Conservation (phyloP, 257 asterid genomes). For the Penstemon eatonii region DNA sequence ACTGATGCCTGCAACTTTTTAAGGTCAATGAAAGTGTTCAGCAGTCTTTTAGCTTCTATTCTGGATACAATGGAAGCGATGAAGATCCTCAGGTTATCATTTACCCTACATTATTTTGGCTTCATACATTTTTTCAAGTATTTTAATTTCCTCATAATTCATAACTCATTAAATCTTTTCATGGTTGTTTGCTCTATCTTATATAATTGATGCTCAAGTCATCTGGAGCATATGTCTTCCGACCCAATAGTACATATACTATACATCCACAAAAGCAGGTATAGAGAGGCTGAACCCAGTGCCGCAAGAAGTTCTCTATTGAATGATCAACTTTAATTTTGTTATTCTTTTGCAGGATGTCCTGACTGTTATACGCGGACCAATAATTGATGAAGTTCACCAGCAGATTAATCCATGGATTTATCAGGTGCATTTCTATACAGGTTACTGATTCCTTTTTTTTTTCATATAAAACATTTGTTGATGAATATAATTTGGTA, state of each 20-base stretch:
- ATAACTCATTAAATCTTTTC: neutral
- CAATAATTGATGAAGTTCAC: constrained; percentile 73
- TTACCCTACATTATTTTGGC: constrained; percentile 23
- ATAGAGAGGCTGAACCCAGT: constrained; percentile 12
- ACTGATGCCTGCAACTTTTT: constrained; percentile 24
- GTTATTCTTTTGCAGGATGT: constrained; percentile 34
- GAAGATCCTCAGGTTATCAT: constrained; percentile 51
- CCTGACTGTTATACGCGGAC: constrained; percentile 55
- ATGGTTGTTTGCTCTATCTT: constrained; percentile 2
- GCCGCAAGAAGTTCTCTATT: constrained; percentile 6
- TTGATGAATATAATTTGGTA: neutral
- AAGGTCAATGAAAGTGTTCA: constrained; percentile 57
- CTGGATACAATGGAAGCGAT: constrained; percentile 61
- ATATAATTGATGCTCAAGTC: constrained; percentile 41
- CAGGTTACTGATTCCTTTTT: constrained; percentile 10
- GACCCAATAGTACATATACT: constrained; percentile 63
- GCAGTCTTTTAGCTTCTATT: constrained; percentile 61
- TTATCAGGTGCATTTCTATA: constrained; percentile 55
- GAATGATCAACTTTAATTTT: constrained; percentile 21
- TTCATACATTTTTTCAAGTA: constrained; percentile 11
- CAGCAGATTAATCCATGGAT: constrained; percentile 67
- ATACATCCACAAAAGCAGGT: constrained; percentile 49
- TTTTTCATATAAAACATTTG: neutral
- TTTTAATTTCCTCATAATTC: constrained; percentile 3
- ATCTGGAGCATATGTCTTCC: constrained; percentile 75